Base-by-base conservation (phyloP, 176 grass and related monocot species). In the Oryza rufipogon region DNA sequence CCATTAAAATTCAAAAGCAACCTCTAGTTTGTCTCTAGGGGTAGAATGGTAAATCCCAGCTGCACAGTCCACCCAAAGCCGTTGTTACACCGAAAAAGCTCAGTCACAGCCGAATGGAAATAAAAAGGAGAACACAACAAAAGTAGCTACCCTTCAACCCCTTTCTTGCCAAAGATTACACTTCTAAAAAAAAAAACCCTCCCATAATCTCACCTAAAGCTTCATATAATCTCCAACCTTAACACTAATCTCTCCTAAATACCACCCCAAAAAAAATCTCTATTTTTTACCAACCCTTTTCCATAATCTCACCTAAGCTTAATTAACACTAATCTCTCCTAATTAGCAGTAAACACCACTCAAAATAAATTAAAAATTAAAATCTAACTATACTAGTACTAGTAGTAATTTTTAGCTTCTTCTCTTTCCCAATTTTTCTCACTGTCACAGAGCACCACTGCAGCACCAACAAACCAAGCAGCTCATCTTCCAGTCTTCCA, bases 381-480 rank as follows among this genome's bases (percentile, higher is more conserved):
- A 5, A 61, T 86, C 78, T 61, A 28, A 28, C 28, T 28, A 28
- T 28, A 28, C 28, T 28, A 26, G 26, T 26, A 26, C 26, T 26
- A 26, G 26, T 26, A 26, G 26, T 26, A 75, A 70, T 30, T 87
- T 64, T 56, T 63, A 64, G 17, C n/a, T 66, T 77, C n/a, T 66
- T 77, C 68, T 77, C 76, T 9, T 6, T 20, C 10, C 11, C 47
- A 8, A 38, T 6, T 83, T 77, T 77, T 51, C 52, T 56, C 52
- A 56, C 52, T 19, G 52, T 61, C 68, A 61, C 64, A 42, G 9
- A 67, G 42, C 25, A 47, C 38, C 81, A 73, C 74, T 82, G 65
- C 63, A 68, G 70, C 77, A 51, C 39, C 68, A 74, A 64, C 87
- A 51, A 64, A 90, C 85, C 85, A 80, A 66, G 51, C 64, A 45